phyloP scores from a whole-genome alignment of 805 yeast genomes.

The Geotrichum ghanense region DNA sequence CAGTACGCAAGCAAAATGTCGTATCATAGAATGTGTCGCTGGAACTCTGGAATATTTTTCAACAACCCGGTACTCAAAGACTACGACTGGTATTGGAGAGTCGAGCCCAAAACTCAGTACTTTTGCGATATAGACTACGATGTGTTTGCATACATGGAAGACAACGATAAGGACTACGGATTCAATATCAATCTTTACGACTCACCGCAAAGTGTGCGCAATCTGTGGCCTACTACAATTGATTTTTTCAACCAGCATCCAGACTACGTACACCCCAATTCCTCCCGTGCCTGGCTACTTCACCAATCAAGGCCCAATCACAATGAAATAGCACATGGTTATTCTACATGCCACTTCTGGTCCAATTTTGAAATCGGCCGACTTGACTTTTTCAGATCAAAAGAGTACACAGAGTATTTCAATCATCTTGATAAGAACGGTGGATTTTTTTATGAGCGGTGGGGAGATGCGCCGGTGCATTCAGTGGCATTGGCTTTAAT shows the following conservation, averaged over 20 bases:
- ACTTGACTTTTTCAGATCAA: constrained; percentile 66
- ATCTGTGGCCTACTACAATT: constrained; percentile 62
- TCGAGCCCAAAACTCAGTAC: constrained; percentile 64
- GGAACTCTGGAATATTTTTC: constrained; percentile 57
- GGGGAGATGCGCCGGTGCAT: constrained; percentile 94
- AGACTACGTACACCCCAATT: constrained; percentile 45
- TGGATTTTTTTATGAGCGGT: constrained; percentile 79
- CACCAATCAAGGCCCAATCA: constrained; percentile 37
- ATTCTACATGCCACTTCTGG: constrained; percentile 81
- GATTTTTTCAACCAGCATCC: constrained; percentile 46
- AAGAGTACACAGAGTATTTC: constrained; percentile 56
- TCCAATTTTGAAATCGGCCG: constrained; percentile 79
- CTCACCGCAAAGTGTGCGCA: constrained; percentile 47
- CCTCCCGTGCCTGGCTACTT: constrained; percentile 42
- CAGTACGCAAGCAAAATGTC: constrained; percentile 52
- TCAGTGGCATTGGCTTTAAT: constrained; percentile 64
- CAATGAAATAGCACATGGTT: constrained; percentile 25
- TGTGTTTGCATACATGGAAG: constrained; percentile 31
- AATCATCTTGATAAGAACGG: constrained; percentile 54
- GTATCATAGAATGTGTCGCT: constrained; percentile 80
- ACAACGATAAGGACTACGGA: constrained; percentile 60
- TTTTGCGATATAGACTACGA: constrained; percentile 51
- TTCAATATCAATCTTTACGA: constrained; percentile 62
- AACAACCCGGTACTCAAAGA: constrained; percentile 50
- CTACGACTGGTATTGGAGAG: constrained; percentile 67